Evolutionary conservation across 805 yeast genomes (phyloP).

Genomic region (Hanseniaspora jakobsenii): DNA sequence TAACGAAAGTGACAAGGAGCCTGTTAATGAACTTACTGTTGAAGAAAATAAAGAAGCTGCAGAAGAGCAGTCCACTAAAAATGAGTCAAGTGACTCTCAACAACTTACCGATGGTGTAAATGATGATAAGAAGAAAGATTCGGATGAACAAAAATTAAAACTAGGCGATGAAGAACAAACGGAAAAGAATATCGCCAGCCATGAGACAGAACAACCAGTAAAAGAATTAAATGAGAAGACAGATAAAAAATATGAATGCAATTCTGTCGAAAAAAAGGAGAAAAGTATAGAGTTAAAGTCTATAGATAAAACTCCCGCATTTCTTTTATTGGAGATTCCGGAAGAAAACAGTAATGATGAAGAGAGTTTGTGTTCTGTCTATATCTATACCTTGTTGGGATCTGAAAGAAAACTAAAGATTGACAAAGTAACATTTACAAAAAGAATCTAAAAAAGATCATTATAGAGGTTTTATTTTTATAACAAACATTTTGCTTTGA

Average conservation of each 20-base stretch:
- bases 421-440: slow-evolving; percentile 66
- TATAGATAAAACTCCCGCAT: slow-evolving; percentile 3
- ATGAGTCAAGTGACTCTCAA: slow-evolving; percentile 17
- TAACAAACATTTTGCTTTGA: too few relatives aligned
- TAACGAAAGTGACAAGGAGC: too few relatives aligned
- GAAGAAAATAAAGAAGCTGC: slow-evolving; percentile 15
- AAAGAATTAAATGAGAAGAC: background rate
- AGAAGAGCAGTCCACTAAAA: slow-evolving; percentile 13
- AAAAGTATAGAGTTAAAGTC: slow-evolving; percentile 8
- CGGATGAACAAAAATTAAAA: too few relatives aligned
- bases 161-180: too few relatives aligned
- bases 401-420: slow-evolving; percentile 77
- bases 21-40: slow-evolving; percentile 8
- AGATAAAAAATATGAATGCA: background rate
- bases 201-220: slow-evolving; percentile 15
- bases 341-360: slow-evolving; percentile 21
- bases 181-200: too few relatives aligned
- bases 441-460: too few relatives aligned
- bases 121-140: too few relatives aligned
- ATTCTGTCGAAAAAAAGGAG: slow-evolving; percentile 3
- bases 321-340: slow-evolving; percentile 14
- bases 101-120: slow-evolving; percentile 19
- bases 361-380: slow-evolving; percentile 63
- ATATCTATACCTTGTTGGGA: slow-evolving; percentile 55
- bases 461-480: too few relatives aligned